Base-by-base conservation (phyloP, 257 asterid genomes). In the Solanum habrochaites region DNA sequence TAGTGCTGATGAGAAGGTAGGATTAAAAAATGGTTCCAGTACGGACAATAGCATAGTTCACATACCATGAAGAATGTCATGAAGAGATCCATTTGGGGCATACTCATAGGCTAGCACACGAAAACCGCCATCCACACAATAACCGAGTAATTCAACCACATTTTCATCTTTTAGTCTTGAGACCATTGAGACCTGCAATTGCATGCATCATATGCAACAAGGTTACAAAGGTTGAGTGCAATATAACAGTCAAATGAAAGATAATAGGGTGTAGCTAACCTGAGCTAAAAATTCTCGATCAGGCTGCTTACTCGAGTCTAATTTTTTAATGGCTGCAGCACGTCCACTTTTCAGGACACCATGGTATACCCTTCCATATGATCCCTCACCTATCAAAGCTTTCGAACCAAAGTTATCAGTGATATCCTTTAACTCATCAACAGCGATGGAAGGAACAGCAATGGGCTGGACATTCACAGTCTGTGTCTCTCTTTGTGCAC, bases 61-160 rank as follows among this genome's bases (percentile, higher is more conserved):
- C 93, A 78, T 86, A 96, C 98, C 98, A 85, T 96, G 98, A 88
- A 96, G 97, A 64, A 96, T 94, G 87, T 96, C 98, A 83, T 96
- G 98, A 86, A 96, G 96, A 86, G 98, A 96, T 90, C 98, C 98
- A 91, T 93, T 94, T 16, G 97, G 93, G 11, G 98, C 98, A 82
- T 91, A 95, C 78, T 94, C 98, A 90, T 96, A 94, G 2, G 94
- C 95, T 69, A 96, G 95, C 32, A 96, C 94, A 35, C 98, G 98
- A 82, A 91, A 95, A 88, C 90, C 93, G 49, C 98, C 98, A 78
- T 96, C 98, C 73, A 94, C 93, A 89, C 96, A 96, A 83, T 96
- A 96, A 90, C 98, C 98, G 81, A 96, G 96, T 18, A 96, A 91
- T 85, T 94, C 98, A 82, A 94, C 96, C 84, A 94, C 91, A 90